These are phyloP conservation scores for Lolium multiflorum DNA, from an alignment of 176 grass and related monocot genomes.

Conservation along the genomic window DNA sequence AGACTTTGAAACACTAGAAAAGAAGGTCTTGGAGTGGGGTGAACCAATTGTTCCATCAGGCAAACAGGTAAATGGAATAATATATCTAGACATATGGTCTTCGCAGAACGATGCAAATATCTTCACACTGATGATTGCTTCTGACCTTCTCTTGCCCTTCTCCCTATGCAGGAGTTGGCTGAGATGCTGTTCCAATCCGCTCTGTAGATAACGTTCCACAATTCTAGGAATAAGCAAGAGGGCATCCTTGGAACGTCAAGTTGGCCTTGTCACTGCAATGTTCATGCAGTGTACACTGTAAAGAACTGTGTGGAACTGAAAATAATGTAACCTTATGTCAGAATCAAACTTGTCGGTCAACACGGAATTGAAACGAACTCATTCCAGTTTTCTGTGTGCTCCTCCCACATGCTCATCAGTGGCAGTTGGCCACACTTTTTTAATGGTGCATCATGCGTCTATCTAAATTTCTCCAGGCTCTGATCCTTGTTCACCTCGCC, in stretches of 20 bases:
- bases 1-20: conserved; percentile 84
- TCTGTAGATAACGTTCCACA: conserved; percentile 57
- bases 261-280: conserved; percentile 6
- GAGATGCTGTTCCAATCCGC: conserved; percentile 89
- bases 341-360: neutral
- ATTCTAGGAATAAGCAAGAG: conserved; percentile 41
- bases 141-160: neutral
- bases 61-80: conserved; percentile 69
- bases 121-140: neutral
- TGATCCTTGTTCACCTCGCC: neutral
- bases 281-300: conserved; percentile 47
- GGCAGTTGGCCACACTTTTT: neutral
- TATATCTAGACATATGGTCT: neutral
- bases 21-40: conserved; percentile 90
- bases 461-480: neutral
- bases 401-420: neutral
- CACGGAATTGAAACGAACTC: neutral
- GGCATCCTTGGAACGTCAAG: neutral
- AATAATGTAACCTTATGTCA: conserved; percentile 35
- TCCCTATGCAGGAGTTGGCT: conserved; percentile 72
- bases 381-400: neutral
- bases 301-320: conserved; percentile 27
- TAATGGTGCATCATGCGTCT: neutral
- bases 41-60: conserved; percentile 83
- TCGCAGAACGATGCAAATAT: neutral